Conservation (phyloP, 768 basidiomycete species). For the Mycena alexandri region DNA sequence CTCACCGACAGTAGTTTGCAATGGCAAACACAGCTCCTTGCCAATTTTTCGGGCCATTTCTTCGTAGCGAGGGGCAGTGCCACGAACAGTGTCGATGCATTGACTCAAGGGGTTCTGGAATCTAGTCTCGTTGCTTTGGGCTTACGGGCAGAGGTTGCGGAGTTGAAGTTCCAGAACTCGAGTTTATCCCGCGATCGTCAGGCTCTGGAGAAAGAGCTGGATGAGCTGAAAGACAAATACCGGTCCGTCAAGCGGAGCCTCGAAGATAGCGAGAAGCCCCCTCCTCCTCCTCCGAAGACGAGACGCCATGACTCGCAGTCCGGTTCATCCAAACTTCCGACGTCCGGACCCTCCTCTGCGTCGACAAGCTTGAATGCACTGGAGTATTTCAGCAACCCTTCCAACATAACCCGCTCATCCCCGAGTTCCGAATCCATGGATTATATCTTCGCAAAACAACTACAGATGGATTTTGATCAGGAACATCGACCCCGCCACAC, state of each 20-base stretch:
- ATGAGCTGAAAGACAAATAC: slow-evolving; percentile 32
- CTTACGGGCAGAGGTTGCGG: slow-evolving; percentile 55
- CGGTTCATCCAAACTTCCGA: slow-evolving; percentile 13
- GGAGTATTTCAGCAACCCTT: slow-evolving; percentile 35
- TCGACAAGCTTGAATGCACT: slow-evolving; percentile 25
- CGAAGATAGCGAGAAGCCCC: slow-evolving; percentile 1
- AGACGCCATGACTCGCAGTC: slow-evolving; percentile 9
- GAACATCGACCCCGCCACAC: slow-evolving; percentile 3
- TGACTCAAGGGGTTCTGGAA: slow-evolving; percentile 57
- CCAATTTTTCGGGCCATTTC: slow-evolving; percentile 70
- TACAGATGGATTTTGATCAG: slow-evolving; percentile 24
- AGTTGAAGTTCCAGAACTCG: slow-evolving; percentile 50
- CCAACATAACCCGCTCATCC: slow-evolving; percentile 27
- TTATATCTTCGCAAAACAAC: slow-evolving; percentile 22
- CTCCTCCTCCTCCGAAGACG: slow-evolving; percentile 2
- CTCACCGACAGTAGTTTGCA: slow-evolving; percentile 59
- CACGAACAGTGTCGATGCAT: slow-evolving; percentile 34
- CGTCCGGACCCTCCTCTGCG: neutral
- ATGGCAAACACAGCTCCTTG: slow-evolving; percentile 76
- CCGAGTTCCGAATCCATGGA: slow-evolving; percentile 18
- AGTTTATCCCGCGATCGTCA: slow-evolving; percentile 41
- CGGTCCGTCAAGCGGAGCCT: slow-evolving; percentile 19
- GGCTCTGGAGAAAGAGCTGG: slow-evolving; percentile 44
- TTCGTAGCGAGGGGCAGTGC: slow-evolving; percentile 53
- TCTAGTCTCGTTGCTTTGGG: slow-evolving; percentile 63